Evolutionary conservation across 1,284 basidiomycete species (phyloP).

Genomic region (Ustilago trichophora): DNA sequence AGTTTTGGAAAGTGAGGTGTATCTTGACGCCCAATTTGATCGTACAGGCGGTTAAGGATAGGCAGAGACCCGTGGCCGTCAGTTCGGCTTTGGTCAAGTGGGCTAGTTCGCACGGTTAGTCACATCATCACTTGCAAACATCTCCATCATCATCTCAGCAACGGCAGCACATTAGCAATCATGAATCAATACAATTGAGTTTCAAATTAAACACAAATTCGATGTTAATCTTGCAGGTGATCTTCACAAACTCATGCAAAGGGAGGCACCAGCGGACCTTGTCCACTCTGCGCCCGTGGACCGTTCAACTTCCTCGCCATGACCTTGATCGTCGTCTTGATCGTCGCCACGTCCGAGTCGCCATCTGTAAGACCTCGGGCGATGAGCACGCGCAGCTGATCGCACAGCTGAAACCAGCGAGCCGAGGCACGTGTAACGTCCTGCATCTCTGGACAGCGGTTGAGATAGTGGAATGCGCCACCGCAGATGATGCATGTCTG

Average conservation of each 20-base stretch:
- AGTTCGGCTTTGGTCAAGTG: slow-evolving; percentile 36
- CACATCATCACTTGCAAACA: not conserved
- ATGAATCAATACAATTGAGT: no score
- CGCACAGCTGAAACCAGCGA: slow-evolving; percentile 37
- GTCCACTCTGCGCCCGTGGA: slow-evolving; percentile 7
- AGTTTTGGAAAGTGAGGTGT: slow-evolving; percentile 43
- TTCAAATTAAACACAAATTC: no score
- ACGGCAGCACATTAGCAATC: not conserved
- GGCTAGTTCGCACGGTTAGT: slow-evolving; percentile 32
- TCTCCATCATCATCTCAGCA: not conserved
- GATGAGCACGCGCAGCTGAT: slow-evolving; percentile 20
- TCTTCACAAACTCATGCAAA: no score
- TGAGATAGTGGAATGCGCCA: slow-evolving; percentile 39
- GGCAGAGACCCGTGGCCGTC: slow-evolving; percentile 10
- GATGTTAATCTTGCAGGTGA: no score
- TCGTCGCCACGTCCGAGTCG: slow-evolving; percentile 29
- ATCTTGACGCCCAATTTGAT: slow-evolving; percentile 10
- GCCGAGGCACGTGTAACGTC: slow-evolving; percentile 20
- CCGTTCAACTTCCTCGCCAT: slow-evolving; percentile 35
- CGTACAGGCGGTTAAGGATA: slow-evolving; percentile 26
- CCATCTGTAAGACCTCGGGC: slow-evolving; percentile 17
- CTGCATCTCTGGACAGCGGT: slow-evolving; percentile 35
- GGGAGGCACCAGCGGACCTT: slow-evolving; percentile 14
- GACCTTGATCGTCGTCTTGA: slow-evolving; percentile 37
- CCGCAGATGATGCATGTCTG: slow-evolving; percentile 44